Conservation (phyloP, 192 early-diverging fungal genomes). For the Spizellomyces punctatus region DNA sequence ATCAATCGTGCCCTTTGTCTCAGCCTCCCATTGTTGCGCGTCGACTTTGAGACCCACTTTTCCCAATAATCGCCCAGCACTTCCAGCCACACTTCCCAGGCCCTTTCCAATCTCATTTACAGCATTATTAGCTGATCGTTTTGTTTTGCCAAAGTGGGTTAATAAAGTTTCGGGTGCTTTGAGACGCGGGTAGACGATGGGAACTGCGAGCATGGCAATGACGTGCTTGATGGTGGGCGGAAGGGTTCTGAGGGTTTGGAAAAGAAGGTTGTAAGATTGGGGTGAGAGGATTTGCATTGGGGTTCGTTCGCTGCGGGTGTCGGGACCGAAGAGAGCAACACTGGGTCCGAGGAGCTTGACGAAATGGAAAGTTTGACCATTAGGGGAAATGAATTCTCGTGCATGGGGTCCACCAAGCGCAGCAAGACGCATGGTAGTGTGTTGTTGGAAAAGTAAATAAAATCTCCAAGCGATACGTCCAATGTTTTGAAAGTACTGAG, state of each 20-base stretch:
- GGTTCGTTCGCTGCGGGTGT: slow-evolving; percentile 72
- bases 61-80: slow-evolving; percentile 1
- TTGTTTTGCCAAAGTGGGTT: slow-evolving; percentile 17
- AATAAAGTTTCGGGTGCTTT: slow-evolving; percentile 20
- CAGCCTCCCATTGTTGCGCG: slow-evolving; percentile 11
- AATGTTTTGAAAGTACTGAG: slow-evolving; percentile 71
- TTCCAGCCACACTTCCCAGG: slow-evolving; percentile 12
- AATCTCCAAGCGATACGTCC: slow-evolving; percentile 72
- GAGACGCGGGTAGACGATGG: slow-evolving; percentile 21
- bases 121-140: slow-evolving; percentile 15
- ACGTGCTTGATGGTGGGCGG: not conserved
- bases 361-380: slow-evolving; percentile 49
- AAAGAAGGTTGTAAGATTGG: slow-evolving; percentile 62
- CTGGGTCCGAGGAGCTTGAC: slow-evolving; percentile 68
- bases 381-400: slow-evolving; percentile 22
- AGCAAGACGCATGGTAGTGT: not conserved
- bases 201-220: slow-evolving; percentile 9
- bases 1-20: slow-evolving; percentile 14
- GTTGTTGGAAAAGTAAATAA: slow-evolving; percentile 75
- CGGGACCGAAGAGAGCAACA: slow-evolving; percentile 62
- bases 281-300: slow-evolving; percentile 60
- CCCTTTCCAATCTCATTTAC: slow-evolving; percentile 20
- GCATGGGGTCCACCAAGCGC: not conserved
- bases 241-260: slow-evolving; percentile 19
- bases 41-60: slow-evolving; percentile 26